Conservation (phyloP, 2,329 filamentous ascomycete species). For the Diaporthe capsici region DNA sequence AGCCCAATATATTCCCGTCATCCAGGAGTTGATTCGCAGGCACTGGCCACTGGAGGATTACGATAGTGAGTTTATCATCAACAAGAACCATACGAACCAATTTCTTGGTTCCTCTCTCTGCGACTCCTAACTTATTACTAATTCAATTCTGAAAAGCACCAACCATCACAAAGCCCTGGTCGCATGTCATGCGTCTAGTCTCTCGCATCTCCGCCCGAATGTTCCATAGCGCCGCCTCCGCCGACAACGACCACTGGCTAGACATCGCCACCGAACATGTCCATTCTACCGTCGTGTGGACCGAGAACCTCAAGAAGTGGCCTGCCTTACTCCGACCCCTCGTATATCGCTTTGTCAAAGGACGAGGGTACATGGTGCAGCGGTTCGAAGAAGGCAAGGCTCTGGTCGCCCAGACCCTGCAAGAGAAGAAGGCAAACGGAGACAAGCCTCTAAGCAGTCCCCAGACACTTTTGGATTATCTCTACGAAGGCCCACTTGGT, state of each 20-base stretch:
- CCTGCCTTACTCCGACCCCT: neutral
- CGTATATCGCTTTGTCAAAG: constrained; percentile 5
- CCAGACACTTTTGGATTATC: neutral
- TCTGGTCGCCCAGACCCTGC: neutral
- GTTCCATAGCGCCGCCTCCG: constrained; percentile 9
- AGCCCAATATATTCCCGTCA: neutral
- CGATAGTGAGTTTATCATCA: neutral
- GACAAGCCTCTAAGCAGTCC: neutral
- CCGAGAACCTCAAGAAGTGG: constrained; percentile 9
- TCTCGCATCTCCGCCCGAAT: neutral
- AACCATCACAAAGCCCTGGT: neutral
- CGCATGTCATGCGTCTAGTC: constrained; percentile 5
- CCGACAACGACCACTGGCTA: neutral
- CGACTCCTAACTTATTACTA: neutral
- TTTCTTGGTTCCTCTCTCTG: neutral
- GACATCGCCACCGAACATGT: constrained; percentile 3
- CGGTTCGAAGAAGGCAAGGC: constrained; percentile 6
- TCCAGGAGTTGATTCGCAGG: constrained; percentile 1
- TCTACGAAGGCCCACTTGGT: neutral
- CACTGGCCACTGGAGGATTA: constrained; percentile 1
- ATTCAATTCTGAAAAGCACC: neutral
- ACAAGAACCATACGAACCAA: too few species aligned
- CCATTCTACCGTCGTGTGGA: neutral
- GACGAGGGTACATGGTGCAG: neutral
- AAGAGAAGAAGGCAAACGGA: neutral